Evolutionary conservation across 2,329 filamentous ascomycete species (phyloP).

Genomic region (Proliferodiscus dingleyae): DNA sequence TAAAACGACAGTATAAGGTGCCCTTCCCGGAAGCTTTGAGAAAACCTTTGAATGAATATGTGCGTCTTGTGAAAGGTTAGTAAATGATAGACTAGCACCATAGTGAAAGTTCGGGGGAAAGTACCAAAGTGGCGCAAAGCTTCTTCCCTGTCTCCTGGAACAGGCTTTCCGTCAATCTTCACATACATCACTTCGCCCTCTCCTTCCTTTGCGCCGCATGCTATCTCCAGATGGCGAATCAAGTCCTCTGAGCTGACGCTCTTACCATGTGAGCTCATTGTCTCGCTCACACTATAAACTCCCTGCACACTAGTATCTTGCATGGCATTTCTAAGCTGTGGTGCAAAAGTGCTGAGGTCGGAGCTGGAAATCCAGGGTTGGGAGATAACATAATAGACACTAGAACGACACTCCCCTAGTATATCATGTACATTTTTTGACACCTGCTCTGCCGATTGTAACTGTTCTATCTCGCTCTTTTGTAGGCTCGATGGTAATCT

Average conservation of each 20-base stretch:
- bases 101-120: too few species aligned
- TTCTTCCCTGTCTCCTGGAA: too few species aligned
- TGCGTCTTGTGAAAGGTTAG: slow-evolving; percentile 28
- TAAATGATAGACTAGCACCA: too few species aligned
- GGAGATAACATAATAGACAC: slow-evolving; percentile 70
- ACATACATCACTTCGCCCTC: too few species aligned
- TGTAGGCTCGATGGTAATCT: slow-evolving; percentile 17
- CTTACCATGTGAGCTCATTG: slow-evolving; percentile 45
- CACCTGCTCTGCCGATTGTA: slow-evolving; percentile 22
- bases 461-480: slow-evolving; percentile 13
- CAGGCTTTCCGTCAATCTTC: too few species aligned
- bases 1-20: slow-evolving; percentile 68
- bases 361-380: slow-evolving; percentile 69
- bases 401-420: slow-evolving; percentile 65
- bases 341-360: slow-evolving; percentile 57
- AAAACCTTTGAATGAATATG: slow-evolving; percentile 31
- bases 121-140: too few species aligned
- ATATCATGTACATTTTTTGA: slow-evolving; percentile 32
- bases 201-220: slow-evolving; percentile 45
- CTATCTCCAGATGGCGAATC: slow-evolving; percentile 39
- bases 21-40: slow-evolving; percentile 23
- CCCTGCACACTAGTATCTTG: slow-evolving; percentile 15
- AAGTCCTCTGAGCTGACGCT: slow-evolving; percentile 39
- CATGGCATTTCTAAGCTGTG: slow-evolving; percentile 39
- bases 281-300: slow-evolving; percentile 45